Conservation (phyloP, 2,329 filamentous ascomycete species). For the Blastomyces parvus region DNA sequence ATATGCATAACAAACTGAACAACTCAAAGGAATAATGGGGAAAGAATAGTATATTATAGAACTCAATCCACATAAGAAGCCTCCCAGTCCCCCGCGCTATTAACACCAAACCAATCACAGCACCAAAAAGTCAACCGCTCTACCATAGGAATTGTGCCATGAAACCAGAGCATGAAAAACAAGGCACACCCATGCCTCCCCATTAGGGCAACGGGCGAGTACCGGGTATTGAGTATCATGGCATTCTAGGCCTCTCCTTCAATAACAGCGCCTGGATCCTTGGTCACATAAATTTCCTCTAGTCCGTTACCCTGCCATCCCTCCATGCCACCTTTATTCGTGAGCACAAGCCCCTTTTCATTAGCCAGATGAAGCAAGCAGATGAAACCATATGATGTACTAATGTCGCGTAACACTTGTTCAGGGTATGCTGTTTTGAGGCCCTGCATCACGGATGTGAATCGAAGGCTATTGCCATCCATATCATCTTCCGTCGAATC, state of each 20-base stretch:
- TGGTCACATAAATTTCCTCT: slow-evolving; percentile 38
- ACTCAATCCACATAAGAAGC: background rate
- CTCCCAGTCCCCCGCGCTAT: background rate
- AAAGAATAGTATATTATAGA: slow-evolving; percentile 1
- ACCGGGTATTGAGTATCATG: background rate
- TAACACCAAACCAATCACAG: background rate
- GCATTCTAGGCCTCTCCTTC: slow-evolving; percentile 13
- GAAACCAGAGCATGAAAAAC: background rate
- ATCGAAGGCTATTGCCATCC: slow-evolving; percentile 55
- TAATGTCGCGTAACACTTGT: slow-evolving; percentile 83
- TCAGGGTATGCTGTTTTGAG: slow-evolving; percentile 79
- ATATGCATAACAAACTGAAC: background rate
- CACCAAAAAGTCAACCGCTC: background rate
- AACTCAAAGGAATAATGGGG: background rate
- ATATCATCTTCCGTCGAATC: slow-evolving; percentile 20
- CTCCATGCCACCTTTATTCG: slow-evolving; percentile 40
- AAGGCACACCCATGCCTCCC: background rate
- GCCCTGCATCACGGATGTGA: slow-evolving; percentile 85
- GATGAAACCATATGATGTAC: slow-evolving; percentile 88
- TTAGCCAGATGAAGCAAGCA: slow-evolving; percentile 84
- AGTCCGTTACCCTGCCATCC: slow-evolving; percentile 21
- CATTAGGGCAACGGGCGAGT: background rate
- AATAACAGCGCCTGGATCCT: slow-evolving; percentile 30
- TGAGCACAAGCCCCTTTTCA: slow-evolving; percentile 76
- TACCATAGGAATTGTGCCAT: background rate